phyloP scores from a whole-genome alignment of 2,329 filamentous ascomycete genomes.

The Calonectria naviculata region DNA sequence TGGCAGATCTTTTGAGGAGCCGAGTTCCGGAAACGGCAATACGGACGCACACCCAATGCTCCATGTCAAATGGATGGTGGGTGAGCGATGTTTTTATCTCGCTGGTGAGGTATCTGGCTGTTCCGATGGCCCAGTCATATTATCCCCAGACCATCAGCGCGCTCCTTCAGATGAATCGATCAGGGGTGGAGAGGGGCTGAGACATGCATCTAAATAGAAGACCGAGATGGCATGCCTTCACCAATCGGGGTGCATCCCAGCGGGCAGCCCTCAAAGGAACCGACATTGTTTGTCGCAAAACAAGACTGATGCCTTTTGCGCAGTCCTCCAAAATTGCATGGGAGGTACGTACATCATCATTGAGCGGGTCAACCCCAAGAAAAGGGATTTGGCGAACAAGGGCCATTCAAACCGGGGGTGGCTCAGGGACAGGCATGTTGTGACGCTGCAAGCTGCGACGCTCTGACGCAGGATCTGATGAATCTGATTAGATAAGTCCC shows the following conservation, averaged over 20 bases:
- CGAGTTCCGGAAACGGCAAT: slow-evolving; percentile 1
- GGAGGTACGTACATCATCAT: background rate
- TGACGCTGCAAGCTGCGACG: slow-evolving; percentile 15
- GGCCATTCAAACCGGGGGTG: slow-evolving; percentile 9
- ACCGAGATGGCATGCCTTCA: background rate
- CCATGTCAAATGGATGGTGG: background rate
- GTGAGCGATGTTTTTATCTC: background rate
- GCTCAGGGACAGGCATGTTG: slow-evolving; percentile 15
- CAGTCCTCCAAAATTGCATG: background rate
- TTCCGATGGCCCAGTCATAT: background rate
- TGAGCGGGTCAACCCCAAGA: slow-evolving; percentile 4
- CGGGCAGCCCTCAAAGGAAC: background rate
- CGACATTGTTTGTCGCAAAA: background rate
- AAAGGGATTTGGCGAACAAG: background rate
- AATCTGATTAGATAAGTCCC: slow-evolving; percentile 43
- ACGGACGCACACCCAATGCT: background rate
- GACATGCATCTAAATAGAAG: background rate
- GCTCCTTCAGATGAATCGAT: background rate
- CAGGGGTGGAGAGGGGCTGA: background rate
- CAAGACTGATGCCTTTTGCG: background rate
- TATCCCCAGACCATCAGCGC: background rate
- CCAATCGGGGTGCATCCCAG: background rate
- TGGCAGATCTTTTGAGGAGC: background rate
- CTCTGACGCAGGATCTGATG: slow-evolving; percentile 17
- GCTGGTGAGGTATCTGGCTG: background rate